Base-by-base conservation (phyloP, 495 filamentous ascomycete genomes). In the Hyaloscypha finlandica region DNA sequence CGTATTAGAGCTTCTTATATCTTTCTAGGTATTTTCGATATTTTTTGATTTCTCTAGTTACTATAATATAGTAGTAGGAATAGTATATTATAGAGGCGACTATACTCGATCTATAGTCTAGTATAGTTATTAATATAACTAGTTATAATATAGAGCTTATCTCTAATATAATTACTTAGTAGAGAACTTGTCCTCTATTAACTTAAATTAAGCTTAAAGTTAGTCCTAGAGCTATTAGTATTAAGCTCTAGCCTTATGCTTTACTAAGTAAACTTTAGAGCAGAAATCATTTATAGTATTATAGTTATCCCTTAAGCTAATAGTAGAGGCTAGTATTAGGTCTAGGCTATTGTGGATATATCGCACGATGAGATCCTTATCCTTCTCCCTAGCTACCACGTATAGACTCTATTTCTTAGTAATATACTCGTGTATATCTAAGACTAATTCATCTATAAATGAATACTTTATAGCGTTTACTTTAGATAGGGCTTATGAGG, bases 231-330 rank as follows among this genome's bases (percentile, higher is more conserved):
- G 5, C 29, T 58, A 20, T 20, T 58, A 8, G 55, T 30, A 58
- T 25, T 58, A 19, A 25, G 25, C 55, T 19, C 31, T 9, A 20
- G 55, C 55, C 6, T 19, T 3, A 16, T 33, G 57, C 35, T 59
- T 29, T 2, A 8, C 29, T 5, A 8, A 8, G 6, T 62, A 62
- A 4, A 64, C 62, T 16, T 39, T 25, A 14, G 29, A 4, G 6
- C 1, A 25, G 31, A 55, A 64, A 35, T 64, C 31, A 14, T 9
- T 31, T 8, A 64, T 33, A 9, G 62, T 64, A 29, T 64, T 64
- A 1, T 39, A 6, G 2, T 9, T 9, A 3, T 2, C 9, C 22
- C 59, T 6, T 4, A 64, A 31, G 2, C 11, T 35, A 12, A 64
- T 25, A 4, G 48, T 22, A 4, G 6, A 3, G 6, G 48, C 31